Conservation (phyloP, 73 alveolate genomes). For the Durusdinium trenchii region DNA sequence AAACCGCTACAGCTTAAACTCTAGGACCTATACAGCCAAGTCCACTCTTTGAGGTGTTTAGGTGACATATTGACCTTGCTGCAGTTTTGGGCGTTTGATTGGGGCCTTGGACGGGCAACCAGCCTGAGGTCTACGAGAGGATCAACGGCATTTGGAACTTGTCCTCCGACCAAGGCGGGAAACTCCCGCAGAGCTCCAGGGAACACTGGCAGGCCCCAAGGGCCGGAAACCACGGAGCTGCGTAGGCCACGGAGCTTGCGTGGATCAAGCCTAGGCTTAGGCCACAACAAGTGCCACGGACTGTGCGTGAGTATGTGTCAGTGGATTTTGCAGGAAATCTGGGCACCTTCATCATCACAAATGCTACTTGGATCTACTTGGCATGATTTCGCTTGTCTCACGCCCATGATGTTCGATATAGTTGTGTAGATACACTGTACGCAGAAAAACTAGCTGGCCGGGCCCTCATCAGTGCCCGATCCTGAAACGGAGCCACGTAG, state of each 20-base stretch:
- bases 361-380: slow-evolving; percentile 31
- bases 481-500: too few species aligned
- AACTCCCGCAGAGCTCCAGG: background rate
- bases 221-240: background rate
- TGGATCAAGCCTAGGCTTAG: too few species aligned
- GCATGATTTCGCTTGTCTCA: background rate
- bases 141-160: slow-evolving; percentile 97
- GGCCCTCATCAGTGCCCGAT: too few species aligned
- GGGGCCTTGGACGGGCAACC: background rate
- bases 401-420: background rate
- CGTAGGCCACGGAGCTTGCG: background rate
- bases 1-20: too few species aligned
- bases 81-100: background rate
- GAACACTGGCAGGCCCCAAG: background rate
- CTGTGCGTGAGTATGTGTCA: background rate
- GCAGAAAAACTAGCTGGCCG: background rate
- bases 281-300: too few species aligned
- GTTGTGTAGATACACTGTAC: background rate
- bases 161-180: slow-evolving; percentile 96
- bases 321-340: slow-evolving; percentile 90
- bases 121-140: slow-evolving; percentile 96
- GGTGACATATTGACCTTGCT: background rate
- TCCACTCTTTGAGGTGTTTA: background rate
- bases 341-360: slow-evolving; percentile 98
- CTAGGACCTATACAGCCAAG: too few species aligned